phyloP scores from a whole-genome alignment of 768 basidiomycete genomes.

The Obba rivulosa region DNA sequence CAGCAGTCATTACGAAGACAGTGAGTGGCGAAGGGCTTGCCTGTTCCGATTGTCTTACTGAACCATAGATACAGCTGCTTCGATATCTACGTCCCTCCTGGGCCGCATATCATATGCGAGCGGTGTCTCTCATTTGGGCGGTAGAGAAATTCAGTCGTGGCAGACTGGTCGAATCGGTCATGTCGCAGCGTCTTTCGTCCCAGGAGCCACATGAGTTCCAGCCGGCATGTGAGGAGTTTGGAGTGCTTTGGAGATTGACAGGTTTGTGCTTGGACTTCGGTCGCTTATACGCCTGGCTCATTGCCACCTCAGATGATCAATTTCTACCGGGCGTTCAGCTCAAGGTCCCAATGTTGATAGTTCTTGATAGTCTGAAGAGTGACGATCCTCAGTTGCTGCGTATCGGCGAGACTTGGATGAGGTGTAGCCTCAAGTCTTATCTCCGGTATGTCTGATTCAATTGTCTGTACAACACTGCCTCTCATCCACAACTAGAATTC shows the following conservation, averaged over 20 bases:
- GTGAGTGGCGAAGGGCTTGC: neutral
- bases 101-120: conserved; percentile 73
- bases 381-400: conserved; percentile 71
- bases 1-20: too few species aligned
- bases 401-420: conserved; percentile 95
- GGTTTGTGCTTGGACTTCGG: conserved; percentile 41
- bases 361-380: conserved; percentile 76
- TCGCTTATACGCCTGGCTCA: conserved; percentile 3
- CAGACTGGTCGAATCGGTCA: conserved; percentile 71
- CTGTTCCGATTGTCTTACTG: conserved; percentile 9
- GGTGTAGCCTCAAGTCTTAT: conserved; percentile 88
- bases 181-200: conserved; percentile 68
- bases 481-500: conserved; percentile 46
- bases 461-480: neutral
- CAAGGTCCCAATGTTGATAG: conserved; percentile 81
- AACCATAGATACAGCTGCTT: conserved; percentile 44
- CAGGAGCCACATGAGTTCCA: conserved; percentile 40
- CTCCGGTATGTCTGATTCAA: conserved; percentile 51
- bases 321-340: conserved; percentile 77
- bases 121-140: conserved; percentile 79
- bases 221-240: conserved; percentile 81
- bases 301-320: conserved; percentile 65
- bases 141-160: conserved; percentile 51
- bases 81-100: conserved; percentile 64
- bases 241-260: conserved; percentile 85